These are phyloP conservation scores for Cladorrhinum samala DNA, from an alignment of 495 filamentous ascomycete species.

Conservation along the genomic window DNA sequence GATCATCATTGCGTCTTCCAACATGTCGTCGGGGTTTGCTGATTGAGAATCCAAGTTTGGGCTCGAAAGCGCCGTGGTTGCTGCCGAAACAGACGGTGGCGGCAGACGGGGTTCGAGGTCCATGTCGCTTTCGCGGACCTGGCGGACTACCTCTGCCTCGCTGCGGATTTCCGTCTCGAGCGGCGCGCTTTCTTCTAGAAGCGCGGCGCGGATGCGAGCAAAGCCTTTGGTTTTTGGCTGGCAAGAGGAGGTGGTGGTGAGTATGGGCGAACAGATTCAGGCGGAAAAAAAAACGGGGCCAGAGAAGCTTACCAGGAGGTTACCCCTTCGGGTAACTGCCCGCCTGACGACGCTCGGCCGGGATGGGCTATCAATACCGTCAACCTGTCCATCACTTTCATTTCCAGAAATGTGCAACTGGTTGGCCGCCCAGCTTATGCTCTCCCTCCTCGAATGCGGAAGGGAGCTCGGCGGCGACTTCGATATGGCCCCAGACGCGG, in stretches of 20 bases:
- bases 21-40: slow-evolving; percentile 47
- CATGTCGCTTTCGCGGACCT: slow-evolving; percentile 73
- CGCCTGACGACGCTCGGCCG: slow-evolving; percentile 53
- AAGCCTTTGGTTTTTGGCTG: slow-evolving; percentile 92
- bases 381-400: slow-evolving; percentile 61
- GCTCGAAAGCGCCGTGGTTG: slow-evolving; percentile 49
- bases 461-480: slow-evolving; percentile 40
- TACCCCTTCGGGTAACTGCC: slow-evolving; percentile 79
- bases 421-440: slow-evolving; percentile 77
- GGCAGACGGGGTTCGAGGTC: slow-evolving; percentile 39
- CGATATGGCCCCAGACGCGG: slow-evolving; percentile 25
- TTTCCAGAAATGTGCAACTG: slow-evolving; percentile 78
- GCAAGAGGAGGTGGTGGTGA: slow-evolving; percentile 8
- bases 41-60: slow-evolving; percentile 36
- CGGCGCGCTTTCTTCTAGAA: slow-evolving; percentile 80
- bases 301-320: slow-evolving; percentile 74
- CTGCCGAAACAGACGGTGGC: slow-evolving; percentile 25
- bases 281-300: no score
- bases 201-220: slow-evolving; percentile 81
- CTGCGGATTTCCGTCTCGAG: slow-evolving; percentile 82
- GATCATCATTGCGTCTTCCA: slow-evolving; percentile 57
- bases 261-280: background rate
- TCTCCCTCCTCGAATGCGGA: slow-evolving; percentile 64
- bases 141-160: slow-evolving; percentile 90
- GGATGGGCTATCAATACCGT: slow-evolving; percentile 39